Percentiles rank a stretch among this genome's conserved stretches.
phyloP scores from a whole-genome alignment of 2,329 filamentous ascomycete species.

The Nothophaeocryptopus gaeumannii region DNA sequence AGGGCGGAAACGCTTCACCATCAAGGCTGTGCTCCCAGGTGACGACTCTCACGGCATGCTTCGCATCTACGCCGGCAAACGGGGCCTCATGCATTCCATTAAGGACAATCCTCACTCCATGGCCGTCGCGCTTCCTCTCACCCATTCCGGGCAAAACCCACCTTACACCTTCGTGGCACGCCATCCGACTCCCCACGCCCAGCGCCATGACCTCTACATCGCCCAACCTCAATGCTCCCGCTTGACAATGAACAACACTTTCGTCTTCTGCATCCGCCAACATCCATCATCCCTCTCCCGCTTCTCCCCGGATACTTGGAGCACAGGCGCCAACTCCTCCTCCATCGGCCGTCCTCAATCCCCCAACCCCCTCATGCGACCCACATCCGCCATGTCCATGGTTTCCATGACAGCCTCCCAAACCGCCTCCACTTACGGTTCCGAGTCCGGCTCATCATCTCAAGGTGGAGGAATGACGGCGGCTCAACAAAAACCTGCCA shows the following conservation, averaged over 20 bases:
- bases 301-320: conserved; percentile 40
- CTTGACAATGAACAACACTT: conserved; percentile 92
- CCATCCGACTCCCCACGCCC: conserved; percentile 96
- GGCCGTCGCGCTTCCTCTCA: conserved; percentile 82
- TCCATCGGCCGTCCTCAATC: conserved; percentile 45
- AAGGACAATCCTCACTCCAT: conserved; percentile 93
- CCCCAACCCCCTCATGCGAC: conserved; percentile 53
- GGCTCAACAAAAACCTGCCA: conserved; percentile 75
- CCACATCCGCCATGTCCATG: conserved; percentile 60
- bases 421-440: conserved; percentile 53
- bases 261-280: conserved; percentile 93
- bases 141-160: conserved; percentile 88
- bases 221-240: conserved; percentile 90
- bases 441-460: conserved; percentile 48
- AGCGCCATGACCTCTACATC: conserved; percentile 94
- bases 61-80: conserved; percentile 89
- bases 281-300: conserved; percentile 66
- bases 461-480: conserved; percentile 50
- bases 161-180: conserved; percentile 89
- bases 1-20: conserved; percentile 83
- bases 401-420: conserved; percentile 52
- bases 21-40: conserved; percentile 87
- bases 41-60: conserved; percentile 86
- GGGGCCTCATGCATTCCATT: conserved; percentile 95
- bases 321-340: conserved; percentile 25